A percentile compares a stretch with the other conserved stretches of the same genome.
Evolutionary conservation across 768 basidiomycete species (phyloP).

Genomic region (Tylopilus cervinicoccineus): DNA sequence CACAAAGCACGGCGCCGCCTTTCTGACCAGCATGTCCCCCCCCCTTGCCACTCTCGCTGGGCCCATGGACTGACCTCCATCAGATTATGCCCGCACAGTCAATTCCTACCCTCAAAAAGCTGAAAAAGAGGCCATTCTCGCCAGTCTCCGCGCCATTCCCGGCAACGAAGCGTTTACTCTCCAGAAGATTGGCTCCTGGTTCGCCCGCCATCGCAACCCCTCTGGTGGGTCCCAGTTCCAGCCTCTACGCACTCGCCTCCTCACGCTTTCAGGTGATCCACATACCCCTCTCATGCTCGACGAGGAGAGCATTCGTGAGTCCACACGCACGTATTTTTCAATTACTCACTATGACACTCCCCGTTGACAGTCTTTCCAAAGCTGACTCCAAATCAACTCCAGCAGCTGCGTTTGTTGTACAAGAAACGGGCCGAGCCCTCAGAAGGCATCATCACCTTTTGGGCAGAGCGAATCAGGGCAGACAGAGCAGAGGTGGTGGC

Average conservation of each 20-base stretch:
- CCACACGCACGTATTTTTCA: neutral
- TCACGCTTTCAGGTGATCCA: neutral
- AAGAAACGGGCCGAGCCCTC: conserved; percentile 13
- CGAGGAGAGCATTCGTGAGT: conserved; percentile 28
- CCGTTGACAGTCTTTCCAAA: conserved; percentile 24
- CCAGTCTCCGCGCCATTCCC: conserved; percentile 13
- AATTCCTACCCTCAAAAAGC: conserved; percentile 8
- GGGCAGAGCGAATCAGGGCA: conserved; percentile 22
- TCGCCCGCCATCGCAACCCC: conserved; percentile 18
- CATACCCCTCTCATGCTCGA: conserved; percentile 3
- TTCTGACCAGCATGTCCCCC: conserved; percentile 5
- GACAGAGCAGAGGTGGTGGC: conserved; percentile 16
- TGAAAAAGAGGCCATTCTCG: conserved; percentile 17
- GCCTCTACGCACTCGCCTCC: neutral
- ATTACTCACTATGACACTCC: neutral
- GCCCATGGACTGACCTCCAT: neutral
- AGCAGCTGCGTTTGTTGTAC: conserved; percentile 19
- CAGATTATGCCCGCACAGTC: conserved; percentile 19
- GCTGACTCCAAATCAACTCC: conserved; percentile 21
- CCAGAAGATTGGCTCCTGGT: conserved; percentile 20
- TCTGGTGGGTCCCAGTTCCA: neutral
- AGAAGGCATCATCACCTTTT: conserved; percentile 23
- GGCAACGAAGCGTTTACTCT: conserved; percentile 20
- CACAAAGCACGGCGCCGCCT: conserved; percentile 2
- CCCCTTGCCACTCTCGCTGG: neutral